A percentile compares a stretch with the other conserved stretches of the same genome.
Evolutionary conservation across 495 filamentous ascomycete species (phyloP).

Genomic region (Annulohypoxylon maeteangense): DNA sequence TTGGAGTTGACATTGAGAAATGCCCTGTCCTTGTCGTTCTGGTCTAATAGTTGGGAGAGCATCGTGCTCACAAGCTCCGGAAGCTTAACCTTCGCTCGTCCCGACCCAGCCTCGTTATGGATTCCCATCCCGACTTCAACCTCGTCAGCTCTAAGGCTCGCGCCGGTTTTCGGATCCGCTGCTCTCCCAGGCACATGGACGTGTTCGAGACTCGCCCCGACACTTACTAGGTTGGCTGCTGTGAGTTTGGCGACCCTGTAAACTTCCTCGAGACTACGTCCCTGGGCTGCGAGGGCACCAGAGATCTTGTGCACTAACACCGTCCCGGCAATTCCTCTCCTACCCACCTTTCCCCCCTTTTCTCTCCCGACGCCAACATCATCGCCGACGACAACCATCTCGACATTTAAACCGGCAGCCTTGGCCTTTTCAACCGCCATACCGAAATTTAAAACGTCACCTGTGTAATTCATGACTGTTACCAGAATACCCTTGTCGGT

Average conservation of each 20-base stretch:
- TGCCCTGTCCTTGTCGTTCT: constrained; percentile 79
- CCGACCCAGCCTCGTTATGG: constrained; percentile 93
- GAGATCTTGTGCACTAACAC: constrained; percentile 89
- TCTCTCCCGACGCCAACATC: constrained; percentile 90
- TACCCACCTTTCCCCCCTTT: constrained; percentile 88
- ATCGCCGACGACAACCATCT: constrained; percentile 96
- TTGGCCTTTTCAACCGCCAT: constrained; percentile 93
- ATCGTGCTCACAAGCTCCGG: constrained; percentile 78
- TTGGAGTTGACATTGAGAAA: constrained; percentile 76
- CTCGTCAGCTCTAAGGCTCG: constrained; percentile 71
- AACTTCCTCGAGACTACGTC: constrained; percentile 72
- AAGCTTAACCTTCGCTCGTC: constrained; percentile 72
- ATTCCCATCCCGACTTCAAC: constrained; percentile 98
- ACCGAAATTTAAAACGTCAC: constrained; percentile 95
- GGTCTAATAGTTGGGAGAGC: constrained; percentile 83
- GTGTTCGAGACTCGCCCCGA: constrained; percentile 87
- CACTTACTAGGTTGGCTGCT: constrained; percentile 80
- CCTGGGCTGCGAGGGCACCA: constrained; percentile 83
- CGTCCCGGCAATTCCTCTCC: constrained; percentile 91
- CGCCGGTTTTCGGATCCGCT: constrained; percentile 52
- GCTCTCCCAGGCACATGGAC: constrained; percentile 91
- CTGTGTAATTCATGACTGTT: constrained; percentile 75
- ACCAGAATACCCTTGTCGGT: constrained; percentile 77
- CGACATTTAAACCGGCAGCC: constrained; percentile 79
- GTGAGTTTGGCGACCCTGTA: constrained; percentile 74